Conservation (phyloP, 2,329 filamentous ascomycete genomes). For the Pezicula rhizophila region DNA sequence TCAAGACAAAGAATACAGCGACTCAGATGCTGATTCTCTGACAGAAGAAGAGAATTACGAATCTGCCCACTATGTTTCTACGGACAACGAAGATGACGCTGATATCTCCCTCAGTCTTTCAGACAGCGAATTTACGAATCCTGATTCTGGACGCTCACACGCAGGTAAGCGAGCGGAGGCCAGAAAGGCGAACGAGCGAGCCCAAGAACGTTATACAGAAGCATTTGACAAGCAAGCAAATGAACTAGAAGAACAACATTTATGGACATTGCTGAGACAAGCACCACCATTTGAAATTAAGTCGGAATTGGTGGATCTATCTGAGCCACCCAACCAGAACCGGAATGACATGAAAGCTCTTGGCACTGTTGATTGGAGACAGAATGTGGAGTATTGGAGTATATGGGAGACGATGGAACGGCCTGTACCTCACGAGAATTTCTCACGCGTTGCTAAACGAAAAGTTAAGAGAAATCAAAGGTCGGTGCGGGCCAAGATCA, state of each 20-base stretch:
- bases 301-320: constrained; percentile 5
- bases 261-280: constrained; percentile 24
- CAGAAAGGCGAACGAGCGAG: constrained; percentile 6
- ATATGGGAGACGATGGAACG: constrained; percentile 23
- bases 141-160: neutral
- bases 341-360: constrained; percentile 1
- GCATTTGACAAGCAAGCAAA: constrained; percentile 20
- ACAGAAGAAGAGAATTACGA: neutral
- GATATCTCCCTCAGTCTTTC: neutral
- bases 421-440: constrained; percentile 15
- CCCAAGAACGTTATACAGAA: constrained; percentile 21
- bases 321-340: constrained; percentile 1
- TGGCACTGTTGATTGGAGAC: constrained; percentile 20
- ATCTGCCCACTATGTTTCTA: neutral
- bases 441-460: constrained; percentile 4
- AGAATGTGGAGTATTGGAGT: constrained; percentile 20
- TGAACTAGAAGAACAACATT: constrained; percentile 18
- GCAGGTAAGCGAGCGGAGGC: constrained; percentile 1
- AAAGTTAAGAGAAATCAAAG: no score
- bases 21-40: neutral
- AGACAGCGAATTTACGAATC: neutral
- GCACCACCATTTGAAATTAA: constrained; percentile 20
- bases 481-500: no score
- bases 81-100: neutral
- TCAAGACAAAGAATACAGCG: neutral